Conservation (phyloP, 129 eudicot genomes). For the Helianthus tuberosus region DNA sequence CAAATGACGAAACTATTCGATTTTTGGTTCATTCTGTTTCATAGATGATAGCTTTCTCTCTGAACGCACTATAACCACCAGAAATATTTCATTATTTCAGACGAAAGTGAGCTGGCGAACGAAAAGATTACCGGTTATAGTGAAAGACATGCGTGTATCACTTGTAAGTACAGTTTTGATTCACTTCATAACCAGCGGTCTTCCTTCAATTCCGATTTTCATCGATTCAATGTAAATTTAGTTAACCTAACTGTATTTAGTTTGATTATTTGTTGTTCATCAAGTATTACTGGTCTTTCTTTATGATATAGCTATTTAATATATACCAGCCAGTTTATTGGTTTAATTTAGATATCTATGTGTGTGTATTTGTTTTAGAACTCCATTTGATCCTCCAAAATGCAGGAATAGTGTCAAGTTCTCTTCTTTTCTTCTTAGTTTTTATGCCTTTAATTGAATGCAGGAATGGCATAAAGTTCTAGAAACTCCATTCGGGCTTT, state of each 20-base stretch:
- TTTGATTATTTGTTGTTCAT: background rate
- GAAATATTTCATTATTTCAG: background rate
- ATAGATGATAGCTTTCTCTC: conserved; percentile 31
- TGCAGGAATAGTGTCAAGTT: too few species aligned
- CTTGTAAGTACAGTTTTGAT: conserved; percentile 59
- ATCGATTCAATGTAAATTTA: conserved; percentile 63
- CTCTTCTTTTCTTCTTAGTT: too few species aligned
- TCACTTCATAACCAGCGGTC: conserved; percentile 69
- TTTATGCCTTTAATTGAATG: too few species aligned
- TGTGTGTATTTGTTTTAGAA: too few species aligned
- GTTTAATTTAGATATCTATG: too few species aligned
- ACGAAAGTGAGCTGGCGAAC: background rate
- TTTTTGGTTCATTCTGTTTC: conserved; percentile 60
- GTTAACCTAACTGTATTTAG: conserved; percentile 12
- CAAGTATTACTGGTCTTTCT: background rate
- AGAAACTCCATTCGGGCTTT: too few species aligned
- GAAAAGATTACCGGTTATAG: background rate
- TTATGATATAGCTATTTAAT: background rate
- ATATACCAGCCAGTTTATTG: too few species aligned
- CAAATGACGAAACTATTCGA: conserved; percentile 49
- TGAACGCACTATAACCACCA: background rate
- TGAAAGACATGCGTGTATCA: conserved; percentile 63
- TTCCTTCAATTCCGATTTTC: conserved; percentile 80
- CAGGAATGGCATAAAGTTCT: too few species aligned
- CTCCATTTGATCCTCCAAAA: too few species aligned